Evolutionary conservation across 345 rosid genomes (phyloP).

Genomic region (Rubroshorea leprosula): DNA sequence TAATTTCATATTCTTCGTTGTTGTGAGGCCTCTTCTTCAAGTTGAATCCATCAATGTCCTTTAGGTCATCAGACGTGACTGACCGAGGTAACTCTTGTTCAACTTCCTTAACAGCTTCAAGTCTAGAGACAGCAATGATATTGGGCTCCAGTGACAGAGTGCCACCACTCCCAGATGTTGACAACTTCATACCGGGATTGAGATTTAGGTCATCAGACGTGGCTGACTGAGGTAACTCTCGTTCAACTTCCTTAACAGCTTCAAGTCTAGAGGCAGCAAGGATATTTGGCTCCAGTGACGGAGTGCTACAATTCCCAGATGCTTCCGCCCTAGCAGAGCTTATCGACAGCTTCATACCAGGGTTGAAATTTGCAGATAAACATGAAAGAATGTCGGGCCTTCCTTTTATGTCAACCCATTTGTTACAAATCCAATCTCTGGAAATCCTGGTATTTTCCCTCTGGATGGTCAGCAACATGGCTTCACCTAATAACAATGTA

Average conservation of each 20-base stretch:
- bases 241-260: conserved; percentile 14
- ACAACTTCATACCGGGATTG: conserved; percentile 8
- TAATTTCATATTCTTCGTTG: conserved; percentile 4
- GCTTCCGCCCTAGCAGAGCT: conserved; percentile 3
- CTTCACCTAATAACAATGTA: conserved; percentile 28
- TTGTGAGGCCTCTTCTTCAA: conserved; percentile 4
- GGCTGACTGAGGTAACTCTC: not conserved
- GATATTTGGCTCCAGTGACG: conserved; percentile 10
- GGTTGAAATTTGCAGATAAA: conserved; percentile 16
- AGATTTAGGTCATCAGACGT: not conserved
- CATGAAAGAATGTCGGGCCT: conserved; percentile 24
- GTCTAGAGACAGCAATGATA: not conserved
- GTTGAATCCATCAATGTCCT: conserved; percentile 2
- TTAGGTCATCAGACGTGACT: not conserved
- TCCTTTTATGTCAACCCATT: conserved; percentile 34
- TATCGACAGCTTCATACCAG: conserved; percentile 7
- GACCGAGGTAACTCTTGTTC: conserved; percentile 6
- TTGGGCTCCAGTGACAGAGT: conserved; percentile 10
- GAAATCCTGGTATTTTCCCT: conserved; percentile 30
- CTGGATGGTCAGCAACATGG: conserved; percentile 20
- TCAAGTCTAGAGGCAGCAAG: conserved; percentile 3
- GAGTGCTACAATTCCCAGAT: conserved; percentile 3
- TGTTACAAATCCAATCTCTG: conserved; percentile 39
- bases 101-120: conserved; percentile 15
- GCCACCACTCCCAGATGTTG: conserved; percentile 2